A percentile compares a stretch with the other conserved stretches of the same genome.
These are phyloP conservation scores for Pinus taeda DNA, from an alignment of 75 land plant genomes.

Conservation along the genomic window DNA sequence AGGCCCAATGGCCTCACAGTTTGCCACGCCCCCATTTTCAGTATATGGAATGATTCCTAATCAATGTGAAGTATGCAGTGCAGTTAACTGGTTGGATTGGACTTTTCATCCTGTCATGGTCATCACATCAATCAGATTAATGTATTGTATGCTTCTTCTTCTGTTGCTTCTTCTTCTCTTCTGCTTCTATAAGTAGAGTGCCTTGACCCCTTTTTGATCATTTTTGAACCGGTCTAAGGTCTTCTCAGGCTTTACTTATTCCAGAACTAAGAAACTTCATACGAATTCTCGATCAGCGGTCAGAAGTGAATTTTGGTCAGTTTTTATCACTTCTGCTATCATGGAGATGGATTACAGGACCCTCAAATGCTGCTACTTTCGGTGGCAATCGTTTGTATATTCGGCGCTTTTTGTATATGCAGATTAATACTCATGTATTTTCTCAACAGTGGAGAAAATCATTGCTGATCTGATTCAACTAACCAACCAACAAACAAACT, in stretches of 20 bases:
- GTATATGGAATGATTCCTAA: constrained; percentile 49
- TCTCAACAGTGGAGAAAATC: constrained; percentile 10
- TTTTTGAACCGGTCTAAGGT: constrained; percentile 1
- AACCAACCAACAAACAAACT: background rate
- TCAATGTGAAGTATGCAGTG: background rate
- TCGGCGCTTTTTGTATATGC: constrained; percentile 8
- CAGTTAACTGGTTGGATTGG: background rate
- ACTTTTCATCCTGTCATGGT: background rate
- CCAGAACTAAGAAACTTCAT: background rate
- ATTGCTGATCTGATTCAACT: constrained; percentile 5
- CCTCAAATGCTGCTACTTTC: background rate
- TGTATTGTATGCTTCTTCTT: too few relatives aligned
- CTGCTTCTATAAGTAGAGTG: too few relatives aligned
- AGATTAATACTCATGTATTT: constrained; percentile 3
- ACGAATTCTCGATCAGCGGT: background rate
- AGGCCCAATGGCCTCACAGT: constrained; percentile 28
- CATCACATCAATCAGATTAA: too few relatives aligned
- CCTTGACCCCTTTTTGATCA: background rate
- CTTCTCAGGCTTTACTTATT: background rate
- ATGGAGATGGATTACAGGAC: background rate
- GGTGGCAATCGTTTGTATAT: constrained; percentile 3
- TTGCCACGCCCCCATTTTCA: constrained; percentile 36
- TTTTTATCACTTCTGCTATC: constrained; percentile 8
- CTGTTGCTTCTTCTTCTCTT: too few relatives aligned
- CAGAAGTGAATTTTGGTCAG: constrained; percentile 7